phyloP scores from a whole-genome alignment of 2,329 filamentous ascomycete species.

The Arthroderma sp. region DNA sequence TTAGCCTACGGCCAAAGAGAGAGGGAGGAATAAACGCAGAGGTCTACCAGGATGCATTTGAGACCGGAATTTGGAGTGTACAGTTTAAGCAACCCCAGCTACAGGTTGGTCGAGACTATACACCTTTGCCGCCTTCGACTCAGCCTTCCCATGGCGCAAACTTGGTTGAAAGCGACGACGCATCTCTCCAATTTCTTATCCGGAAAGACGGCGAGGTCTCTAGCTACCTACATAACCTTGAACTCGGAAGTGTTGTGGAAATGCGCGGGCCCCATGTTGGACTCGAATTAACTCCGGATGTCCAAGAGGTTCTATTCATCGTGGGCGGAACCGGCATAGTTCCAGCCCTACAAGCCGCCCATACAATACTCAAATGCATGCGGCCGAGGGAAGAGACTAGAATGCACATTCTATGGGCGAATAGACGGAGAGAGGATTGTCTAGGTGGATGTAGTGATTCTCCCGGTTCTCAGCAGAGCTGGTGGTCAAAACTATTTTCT shows the following conservation, averaged over 20 bases:
- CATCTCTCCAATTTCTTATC: slow-evolving; percentile 59
- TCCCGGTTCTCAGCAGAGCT: slow-evolving; percentile 21
- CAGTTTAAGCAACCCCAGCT: slow-evolving; percentile 90
- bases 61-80: slow-evolving; percentile 67
- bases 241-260: slow-evolving; percentile 53
- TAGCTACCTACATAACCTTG: slow-evolving; percentile 58
- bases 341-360: slow-evolving; percentile 69
- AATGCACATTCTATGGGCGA: slow-evolving; percentile 76
- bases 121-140: slow-evolving; percentile 56
- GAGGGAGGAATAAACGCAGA: slow-evolving; percentile 20
- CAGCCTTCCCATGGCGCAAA: background rate
- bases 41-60: slow-evolving; percentile 41
- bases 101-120: slow-evolving; percentile 85
- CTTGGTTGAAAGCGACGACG: slow-evolving; percentile 20
- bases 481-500: slow-evolving; percentile 23
- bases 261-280: slow-evolving; percentile 69
- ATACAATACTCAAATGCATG: slow-evolving; percentile 41
- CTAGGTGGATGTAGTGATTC: slow-evolving; percentile 46
- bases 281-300: slow-evolving; percentile 46
- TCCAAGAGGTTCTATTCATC: slow-evolving; percentile 60
- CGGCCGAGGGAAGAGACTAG: slow-evolving; percentile 24
- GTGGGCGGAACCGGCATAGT: slow-evolving; percentile 90
- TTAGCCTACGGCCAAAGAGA: slow-evolving; percentile 29
- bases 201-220: slow-evolving; percentile 83
- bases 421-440: slow-evolving; percentile 54